These are phyloP conservation scores for Yarrowia porcina DNA, from an alignment of 805 yeast species.

Conservation along the genomic window DNA sequence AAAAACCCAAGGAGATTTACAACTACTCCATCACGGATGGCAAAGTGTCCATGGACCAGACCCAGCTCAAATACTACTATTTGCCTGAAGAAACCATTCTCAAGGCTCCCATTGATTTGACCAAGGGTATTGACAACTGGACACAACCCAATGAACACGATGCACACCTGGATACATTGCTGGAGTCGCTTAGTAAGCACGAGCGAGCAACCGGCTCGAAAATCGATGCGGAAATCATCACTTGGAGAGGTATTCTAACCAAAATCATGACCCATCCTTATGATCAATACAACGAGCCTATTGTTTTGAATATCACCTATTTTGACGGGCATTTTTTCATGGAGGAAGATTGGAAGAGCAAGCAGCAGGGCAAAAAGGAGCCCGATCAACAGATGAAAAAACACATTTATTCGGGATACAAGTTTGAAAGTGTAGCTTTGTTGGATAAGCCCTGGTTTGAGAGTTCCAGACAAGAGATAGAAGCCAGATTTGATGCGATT, in stretches of 20 bases:
- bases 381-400: slow-evolving; percentile 32
- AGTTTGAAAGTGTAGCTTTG: slow-evolving; percentile 79
- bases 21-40: slow-evolving; percentile 61
- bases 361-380: slow-evolving; percentile 28
- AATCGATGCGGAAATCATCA: slow-evolving; percentile 61
- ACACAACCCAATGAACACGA: slow-evolving; percentile 47
- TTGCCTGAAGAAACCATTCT: slow-evolving; percentile 71
- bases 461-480: slow-evolving; percentile 63
- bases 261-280: slow-evolving; percentile 67
- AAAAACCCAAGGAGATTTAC: slow-evolving; percentile 83
- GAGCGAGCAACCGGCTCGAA: slow-evolving; percentile 52
- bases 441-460: slow-evolving; percentile 72
- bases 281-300: slow-evolving; percentile 47
- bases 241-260: slow-evolving; percentile 84
- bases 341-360: slow-evolving; percentile 40
- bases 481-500: slow-evolving; percentile 60
- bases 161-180: slow-evolving; percentile 54
- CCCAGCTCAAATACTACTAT: slow-evolving; percentile 67
- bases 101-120: slow-evolving; percentile 56
- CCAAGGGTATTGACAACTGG: slow-evolving; percentile 61
- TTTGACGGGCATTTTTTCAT: slow-evolving; percentile 57
- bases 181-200: slow-evolving; percentile 52
- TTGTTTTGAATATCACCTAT: slow-evolving; percentile 60
- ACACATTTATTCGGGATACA: slow-evolving; percentile 53
- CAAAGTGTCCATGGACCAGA: slow-evolving; percentile 44